Percentiles rank a stretch among this genome's conserved stretches.
Conservation (phyloP, 1,139 yeast species). For the Pichia norvegensis region DNA sequence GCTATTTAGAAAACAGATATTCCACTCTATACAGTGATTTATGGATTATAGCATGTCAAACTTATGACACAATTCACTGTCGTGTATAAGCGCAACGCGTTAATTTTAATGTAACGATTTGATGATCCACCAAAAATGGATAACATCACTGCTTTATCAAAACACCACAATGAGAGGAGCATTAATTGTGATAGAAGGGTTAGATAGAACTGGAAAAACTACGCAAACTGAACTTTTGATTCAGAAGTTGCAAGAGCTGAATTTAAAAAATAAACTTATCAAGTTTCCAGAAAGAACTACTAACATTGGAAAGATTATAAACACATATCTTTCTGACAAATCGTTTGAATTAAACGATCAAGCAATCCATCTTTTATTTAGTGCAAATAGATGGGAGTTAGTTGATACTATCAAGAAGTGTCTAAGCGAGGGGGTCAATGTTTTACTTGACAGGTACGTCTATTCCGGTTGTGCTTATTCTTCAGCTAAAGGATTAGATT, state of each 20-base stretch:
- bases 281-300: slow-evolving; percentile 90
- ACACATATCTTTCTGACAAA: slow-evolving; percentile 56
- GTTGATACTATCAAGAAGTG: slow-evolving; percentile 39
- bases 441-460: slow-evolving; percentile 79
- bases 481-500: slow-evolving; percentile 68
- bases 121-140: too few relatives aligned
- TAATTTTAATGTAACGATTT: neutral
- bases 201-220: slow-evolving; percentile 91
- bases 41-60: too few relatives aligned
- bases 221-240: slow-evolving; percentile 61
- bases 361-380: slow-evolving; percentile 78
- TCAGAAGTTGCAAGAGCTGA: slow-evolving; percentile 14
- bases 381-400: slow-evolving; percentile 93
- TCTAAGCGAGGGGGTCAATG: slow-evolving; percentile 46
- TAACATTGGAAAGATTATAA: slow-evolving; percentile 68
- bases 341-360: slow-evolving; percentile 52
- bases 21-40: too few relatives aligned
- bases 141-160: neutral
- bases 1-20: too few relatives aligned
- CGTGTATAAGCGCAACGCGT: neutral
- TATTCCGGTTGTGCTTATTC: slow-evolving; percentile 93
- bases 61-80: too few relatives aligned
- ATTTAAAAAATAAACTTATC: slow-evolving; percentile 38
- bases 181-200: slow-evolving; percentile 80
- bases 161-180: slow-evolving; percentile 43